These are phyloP conservation scores for Ceratobasidium sp. DNA, from an alignment of 1,284 basidiomycete species.

Conservation along the genomic window DNA sequence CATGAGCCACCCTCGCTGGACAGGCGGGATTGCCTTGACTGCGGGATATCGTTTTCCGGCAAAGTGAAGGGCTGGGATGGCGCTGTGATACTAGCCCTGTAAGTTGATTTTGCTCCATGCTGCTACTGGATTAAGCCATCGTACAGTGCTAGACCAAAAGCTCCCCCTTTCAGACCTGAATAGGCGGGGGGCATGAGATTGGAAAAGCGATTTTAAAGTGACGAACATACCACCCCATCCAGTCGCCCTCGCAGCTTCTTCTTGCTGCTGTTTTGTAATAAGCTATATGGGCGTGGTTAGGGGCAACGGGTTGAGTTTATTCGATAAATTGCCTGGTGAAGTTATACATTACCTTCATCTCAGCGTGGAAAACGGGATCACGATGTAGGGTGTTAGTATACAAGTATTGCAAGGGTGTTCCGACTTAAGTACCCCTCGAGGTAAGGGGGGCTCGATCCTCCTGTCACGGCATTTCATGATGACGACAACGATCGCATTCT, in stretches of 20 bases:
- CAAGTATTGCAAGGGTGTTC: neutral
- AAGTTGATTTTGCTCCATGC: neutral
- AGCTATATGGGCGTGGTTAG: constrained; percentile 57
- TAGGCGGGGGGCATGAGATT: too few relatives aligned
- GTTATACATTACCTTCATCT: constrained; percentile 23
- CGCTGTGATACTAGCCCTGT: constrained; percentile 5
- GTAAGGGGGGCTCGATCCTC: neutral
- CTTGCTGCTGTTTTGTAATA: constrained; percentile 59
- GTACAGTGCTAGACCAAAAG: constrained; percentile 20
- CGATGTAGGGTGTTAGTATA: neutral
- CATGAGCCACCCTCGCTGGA: constrained; percentile 27
- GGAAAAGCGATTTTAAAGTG: too few relatives aligned
- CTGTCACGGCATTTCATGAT: constrained; percentile 13
- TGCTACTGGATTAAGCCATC: neutral
- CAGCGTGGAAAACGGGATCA: too few relatives aligned
- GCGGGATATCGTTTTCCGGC: constrained; percentile 32
- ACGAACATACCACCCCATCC: too few relatives aligned
- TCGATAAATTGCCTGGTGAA: neutral
- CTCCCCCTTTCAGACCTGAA: constrained; percentile 23
- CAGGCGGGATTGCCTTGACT: constrained; percentile 14
- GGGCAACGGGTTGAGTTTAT: neutral
- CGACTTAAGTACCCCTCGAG: neutral
- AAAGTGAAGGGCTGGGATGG: constrained; percentile 27
- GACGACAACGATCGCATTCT: constrained; percentile 15
- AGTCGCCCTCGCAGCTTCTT: constrained; percentile 48